Evolutionary conservation across 768 basidiomycete genomes (phyloP).

Genomic region (Boletus tomentosulus): DNA sequence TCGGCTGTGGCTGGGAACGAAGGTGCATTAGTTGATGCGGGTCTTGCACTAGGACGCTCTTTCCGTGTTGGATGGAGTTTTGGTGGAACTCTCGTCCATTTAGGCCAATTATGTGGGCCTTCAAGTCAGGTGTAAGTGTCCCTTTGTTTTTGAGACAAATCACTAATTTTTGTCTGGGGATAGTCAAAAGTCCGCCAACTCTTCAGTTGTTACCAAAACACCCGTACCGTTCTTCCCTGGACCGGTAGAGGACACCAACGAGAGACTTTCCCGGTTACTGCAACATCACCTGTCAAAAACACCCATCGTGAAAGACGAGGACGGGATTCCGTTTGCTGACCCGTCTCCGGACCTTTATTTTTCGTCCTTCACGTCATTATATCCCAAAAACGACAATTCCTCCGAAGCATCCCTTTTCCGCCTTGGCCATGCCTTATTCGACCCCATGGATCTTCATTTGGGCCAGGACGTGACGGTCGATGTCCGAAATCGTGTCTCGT

Average conservation of each 20-base stretch:
- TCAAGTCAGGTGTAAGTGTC: slow-evolving; percentile 47
- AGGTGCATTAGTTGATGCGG: slow-evolving; percentile 70
- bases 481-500: slow-evolving; percentile 53
- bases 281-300: slow-evolving; percentile 75
- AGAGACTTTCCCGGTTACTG: slow-evolving; percentile 58
- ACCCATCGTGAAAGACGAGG: slow-evolving; percentile 64
- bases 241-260: slow-evolving; percentile 30
- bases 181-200: slow-evolving; percentile 57
- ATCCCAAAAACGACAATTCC: slow-evolving; percentile 65
- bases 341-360: slow-evolving; percentile 68
- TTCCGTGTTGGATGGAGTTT: slow-evolving; percentile 93
- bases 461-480: slow-evolving; percentile 51
- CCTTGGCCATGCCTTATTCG: slow-evolving; percentile 87
- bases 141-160: neutral
- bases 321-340: slow-evolving; percentile 64
- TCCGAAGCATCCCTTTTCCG: slow-evolving; percentile 80
- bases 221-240: slow-evolving; percentile 40
- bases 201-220: slow-evolving; percentile 54
- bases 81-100: slow-evolving; percentile 66
- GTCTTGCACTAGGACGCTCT: slow-evolving; percentile 78
- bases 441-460: slow-evolving; percentile 68
- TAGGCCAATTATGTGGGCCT: slow-evolving; percentile 70
- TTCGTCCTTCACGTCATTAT: slow-evolving; percentile 68
- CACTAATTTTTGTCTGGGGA: slow-evolving; percentile 6
- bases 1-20: slow-evolving; percentile 66